Conservation (phyloP, 768 basidiomycete species). For the Udeniomyces megalosporus region DNA sequence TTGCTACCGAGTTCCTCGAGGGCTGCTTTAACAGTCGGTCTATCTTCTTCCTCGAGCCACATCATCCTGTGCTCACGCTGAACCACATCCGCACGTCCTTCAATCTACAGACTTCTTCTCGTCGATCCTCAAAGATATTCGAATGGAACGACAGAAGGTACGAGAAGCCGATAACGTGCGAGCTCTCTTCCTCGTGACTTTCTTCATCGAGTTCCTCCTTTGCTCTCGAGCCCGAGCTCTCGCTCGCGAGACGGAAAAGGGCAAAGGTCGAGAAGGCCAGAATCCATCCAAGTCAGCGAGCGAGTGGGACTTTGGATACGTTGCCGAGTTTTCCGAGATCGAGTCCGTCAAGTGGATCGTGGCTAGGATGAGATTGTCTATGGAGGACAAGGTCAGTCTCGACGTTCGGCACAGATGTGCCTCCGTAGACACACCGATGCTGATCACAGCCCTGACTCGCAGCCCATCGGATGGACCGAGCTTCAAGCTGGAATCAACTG, state of each 20-base stretch:
- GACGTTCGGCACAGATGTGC: too few relatives aligned
- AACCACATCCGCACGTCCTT: background rate
- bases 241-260: background rate
- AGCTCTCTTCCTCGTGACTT: slow-evolving; percentile 68
- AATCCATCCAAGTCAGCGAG: background rate
- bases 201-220: slow-evolving; percentile 86
- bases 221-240: slow-evolving; percentile 31
- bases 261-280: background rate
- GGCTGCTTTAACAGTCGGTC: slow-evolving; percentile 90
- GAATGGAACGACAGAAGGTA: slow-evolving; percentile 76
- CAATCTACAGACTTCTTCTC: slow-evolving; percentile 58
- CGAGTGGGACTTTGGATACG: slow-evolving; percentile 8
- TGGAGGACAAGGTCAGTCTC: slow-evolving; percentile 71
- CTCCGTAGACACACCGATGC: too few relatives aligned
- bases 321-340: slow-evolving; percentile 58
- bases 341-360: slow-evolving; percentile 82
- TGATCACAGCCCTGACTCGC: too few relatives aligned
- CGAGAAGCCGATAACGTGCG: slow-evolving; percentile 90
- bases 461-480: slow-evolving; percentile 91
- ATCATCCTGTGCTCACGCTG: slow-evolving; percentile 44
- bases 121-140: slow-evolving; percentile 77
- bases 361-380: slow-evolving; percentile 67
- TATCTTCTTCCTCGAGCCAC: slow-evolving; percentile 82
- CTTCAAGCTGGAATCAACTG: slow-evolving; percentile 88
- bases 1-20: slow-evolving; percentile 59